These are phyloP conservation scores for Nicotiana benthamiana DNA, from an alignment of 257 asterid species.

Conservation along the genomic window DNA sequence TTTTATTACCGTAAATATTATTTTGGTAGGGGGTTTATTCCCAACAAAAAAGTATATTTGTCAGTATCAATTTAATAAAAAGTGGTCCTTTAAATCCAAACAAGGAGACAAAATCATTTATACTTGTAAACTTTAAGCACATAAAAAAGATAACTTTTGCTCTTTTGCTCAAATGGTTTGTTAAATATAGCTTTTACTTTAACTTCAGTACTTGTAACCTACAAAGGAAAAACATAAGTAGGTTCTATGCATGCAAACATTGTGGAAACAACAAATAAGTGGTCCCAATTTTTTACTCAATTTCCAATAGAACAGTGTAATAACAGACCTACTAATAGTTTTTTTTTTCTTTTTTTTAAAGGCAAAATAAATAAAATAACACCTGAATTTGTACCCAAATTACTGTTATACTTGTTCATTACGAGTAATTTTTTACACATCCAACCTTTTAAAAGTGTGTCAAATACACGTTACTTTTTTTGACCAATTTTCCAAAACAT, in stretches of 20 bases:
- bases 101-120: not conserved
- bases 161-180: not conserved
- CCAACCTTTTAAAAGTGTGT: too few species aligned
- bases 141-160: not conserved
- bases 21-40: too few species aligned
- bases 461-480: too few species aligned
- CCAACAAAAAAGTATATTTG: not conserved
- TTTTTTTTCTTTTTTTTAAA: too few species aligned
- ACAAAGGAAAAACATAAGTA: not conserved
- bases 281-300: not conserved
- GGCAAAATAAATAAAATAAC: too few species aligned
- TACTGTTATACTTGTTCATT: too few species aligned
- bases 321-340: not conserved
- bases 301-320: not conserved
- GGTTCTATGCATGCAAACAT: constrained; percentile 2
- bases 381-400: too few species aligned
- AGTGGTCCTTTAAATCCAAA: not conserved
- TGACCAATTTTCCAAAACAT: too few species aligned
- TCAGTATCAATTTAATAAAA: not conserved
- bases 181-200: not conserved
- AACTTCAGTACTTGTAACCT: not conserved
- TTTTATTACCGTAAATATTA: too few species aligned
- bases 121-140: not conserved
- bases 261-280: not conserved
- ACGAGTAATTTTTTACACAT: too few species aligned